Evolutionary conservation across 345 rosid genomes (phyloP).

Genomic region (Excoecaria cochinchinensis): DNA sequence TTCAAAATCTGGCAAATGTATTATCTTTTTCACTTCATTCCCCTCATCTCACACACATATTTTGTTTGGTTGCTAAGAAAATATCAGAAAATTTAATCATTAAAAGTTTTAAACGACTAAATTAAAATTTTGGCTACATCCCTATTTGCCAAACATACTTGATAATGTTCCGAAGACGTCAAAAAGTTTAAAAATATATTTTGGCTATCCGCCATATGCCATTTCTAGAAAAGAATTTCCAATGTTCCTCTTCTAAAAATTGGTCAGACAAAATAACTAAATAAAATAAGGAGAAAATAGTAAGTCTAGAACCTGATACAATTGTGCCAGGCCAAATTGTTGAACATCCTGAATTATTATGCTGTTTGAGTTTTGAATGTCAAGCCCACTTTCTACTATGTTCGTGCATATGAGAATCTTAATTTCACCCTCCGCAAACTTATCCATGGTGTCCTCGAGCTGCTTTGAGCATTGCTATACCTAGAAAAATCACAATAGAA

Average conservation of each 20-base stretch:
- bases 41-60: too few species aligned
- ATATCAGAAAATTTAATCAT: too few species aligned
- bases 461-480: conserved; percentile 83
- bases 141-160: neutral
- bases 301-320: conserved; percentile 69
- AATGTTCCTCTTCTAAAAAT: neutral
- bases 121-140: too few species aligned
- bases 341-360: conserved; percentile 96
- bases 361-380: conserved; percentile 94
- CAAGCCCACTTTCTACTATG: conserved; percentile 96
- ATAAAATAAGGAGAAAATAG: conserved; percentile 15
- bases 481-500: conserved; percentile 25
- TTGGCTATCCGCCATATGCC: neutral
- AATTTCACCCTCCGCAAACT: conserved; percentile 73
- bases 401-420: conserved; percentile 87
- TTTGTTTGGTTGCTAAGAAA: too few species aligned
- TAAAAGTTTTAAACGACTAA: too few species aligned
- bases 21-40: too few species aligned
- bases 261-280: neutral
- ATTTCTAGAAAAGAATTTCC: neutral
- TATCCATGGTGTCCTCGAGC: conserved; percentile 93
- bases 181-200: neutral
- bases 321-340: conserved; percentile 88
- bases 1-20: too few species aligned
- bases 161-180: neutral